phyloP scores from a whole-genome alignment of 768 basidiomycete species.

The Hypsizygus marmoreus region DNA sequence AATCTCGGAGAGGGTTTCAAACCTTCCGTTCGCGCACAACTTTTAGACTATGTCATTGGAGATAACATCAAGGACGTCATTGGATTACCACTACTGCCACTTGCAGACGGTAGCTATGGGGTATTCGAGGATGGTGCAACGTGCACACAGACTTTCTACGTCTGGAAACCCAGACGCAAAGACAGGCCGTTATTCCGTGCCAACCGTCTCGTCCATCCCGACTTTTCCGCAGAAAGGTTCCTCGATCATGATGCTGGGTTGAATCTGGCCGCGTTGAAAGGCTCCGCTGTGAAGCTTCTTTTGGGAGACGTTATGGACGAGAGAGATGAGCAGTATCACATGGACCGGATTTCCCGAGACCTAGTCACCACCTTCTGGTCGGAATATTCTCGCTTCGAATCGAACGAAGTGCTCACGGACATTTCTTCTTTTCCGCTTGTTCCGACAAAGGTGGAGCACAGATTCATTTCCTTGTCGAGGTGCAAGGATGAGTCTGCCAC shows the following conservation, averaged over 20 bases:
- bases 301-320: constrained; percentile 7
- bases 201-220: constrained; percentile 27
- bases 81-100: constrained; percentile 37
- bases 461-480: constrained; percentile 33
- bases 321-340: background rate
- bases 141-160: constrained; percentile 20
- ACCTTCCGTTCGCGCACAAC: constrained; percentile 20
- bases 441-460: constrained; percentile 23
- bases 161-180: constrained; percentile 26
- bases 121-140: constrained; percentile 20
- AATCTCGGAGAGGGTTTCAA: constrained; percentile 14
- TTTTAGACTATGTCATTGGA: constrained; percentile 27
- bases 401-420: constrained; percentile 2
- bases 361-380: constrained; percentile 40
- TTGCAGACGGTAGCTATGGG: constrained; percentile 34
- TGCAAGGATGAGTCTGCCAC: constrained; percentile 27
- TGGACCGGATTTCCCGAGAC: background rate
- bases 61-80: constrained; percentile 17
- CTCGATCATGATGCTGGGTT: constrained; percentile 21
- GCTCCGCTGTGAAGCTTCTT: constrained; percentile 15
- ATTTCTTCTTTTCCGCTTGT: constrained; percentile 35
- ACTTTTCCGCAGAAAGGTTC: constrained; percentile 21
- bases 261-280: constrained; percentile 26
- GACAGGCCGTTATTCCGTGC: constrained; percentile 22
- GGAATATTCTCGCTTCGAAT: constrained; percentile 9